phyloP scores from a whole-genome alignment of 2,329 filamentous ascomycete genomes.

The Monilinia vaccinii-corymbosi region DNA sequence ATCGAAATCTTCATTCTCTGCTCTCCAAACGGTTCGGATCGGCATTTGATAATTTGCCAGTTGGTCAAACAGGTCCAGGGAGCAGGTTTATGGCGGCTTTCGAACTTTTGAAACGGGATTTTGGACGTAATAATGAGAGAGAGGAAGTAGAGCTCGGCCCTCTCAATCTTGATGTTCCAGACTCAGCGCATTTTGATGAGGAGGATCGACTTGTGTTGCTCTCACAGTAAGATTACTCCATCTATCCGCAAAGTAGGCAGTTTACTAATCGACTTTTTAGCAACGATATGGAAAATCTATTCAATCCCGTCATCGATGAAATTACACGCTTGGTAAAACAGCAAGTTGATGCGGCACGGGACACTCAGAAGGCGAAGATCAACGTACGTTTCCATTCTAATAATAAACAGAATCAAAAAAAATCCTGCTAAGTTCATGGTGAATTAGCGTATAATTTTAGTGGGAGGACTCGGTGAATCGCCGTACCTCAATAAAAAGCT shows the following conservation, averaged over 20 bases:
- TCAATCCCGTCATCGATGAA: slow-evolving; percentile 20
- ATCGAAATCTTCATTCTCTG: slow-evolving; percentile 20
- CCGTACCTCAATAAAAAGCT: slow-evolving; percentile 16
- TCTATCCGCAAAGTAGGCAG: background rate
- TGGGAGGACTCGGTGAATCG: slow-evolving; percentile 18
- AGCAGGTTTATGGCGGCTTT: slow-evolving; percentile 18
- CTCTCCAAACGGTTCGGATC: slow-evolving; percentile 18
- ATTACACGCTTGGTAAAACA: slow-evolving; percentile 16
- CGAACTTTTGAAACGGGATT: slow-evolving; percentile 15
- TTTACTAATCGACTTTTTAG: slow-evolving; percentile 7
- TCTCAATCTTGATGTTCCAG: slow-evolving; percentile 14
- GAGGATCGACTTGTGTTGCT: slow-evolving; percentile 16
- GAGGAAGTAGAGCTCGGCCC: slow-evolving; percentile 12
- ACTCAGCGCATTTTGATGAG: slow-evolving; percentile 14
- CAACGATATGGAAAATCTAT: slow-evolving; percentile 20
- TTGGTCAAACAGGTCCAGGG: slow-evolving; percentile 15
- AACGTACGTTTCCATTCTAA: slow-evolving; percentile 11
- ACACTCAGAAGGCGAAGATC: slow-evolving; percentile 9
- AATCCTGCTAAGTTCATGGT: background rate
- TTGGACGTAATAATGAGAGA: slow-evolving; percentile 13
- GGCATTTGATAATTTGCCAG: slow-evolving; percentile 14
- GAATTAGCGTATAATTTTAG: slow-evolving; percentile 16
- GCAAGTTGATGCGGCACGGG: slow-evolving; percentile 16
- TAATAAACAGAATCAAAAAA: background rate
- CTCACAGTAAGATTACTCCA: slow-evolving; percentile 12